A percentile compares a stretch with the other conserved stretches of the same genome.
Conservation (phyloP, 1,284 basidiomycete species). For the Moesziomyces sp. region DNA sequence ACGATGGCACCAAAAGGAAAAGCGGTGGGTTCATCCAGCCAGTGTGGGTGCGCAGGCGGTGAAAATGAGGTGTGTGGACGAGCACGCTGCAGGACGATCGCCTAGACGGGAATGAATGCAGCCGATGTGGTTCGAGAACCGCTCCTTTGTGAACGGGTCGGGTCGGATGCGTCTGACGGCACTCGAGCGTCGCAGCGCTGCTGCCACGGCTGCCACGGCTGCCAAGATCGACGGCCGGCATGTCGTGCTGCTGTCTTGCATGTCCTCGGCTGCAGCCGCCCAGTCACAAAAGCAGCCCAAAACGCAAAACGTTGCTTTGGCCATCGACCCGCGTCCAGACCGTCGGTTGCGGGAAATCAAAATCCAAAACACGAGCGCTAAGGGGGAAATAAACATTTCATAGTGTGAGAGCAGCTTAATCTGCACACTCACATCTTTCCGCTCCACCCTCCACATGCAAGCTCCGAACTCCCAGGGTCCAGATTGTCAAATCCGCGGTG, state of each 20-base stretch:
- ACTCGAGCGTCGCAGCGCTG: neutral
- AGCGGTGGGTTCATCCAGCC: too few species aligned
- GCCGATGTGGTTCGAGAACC: neutral
- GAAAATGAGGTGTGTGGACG: neutral
- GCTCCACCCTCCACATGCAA: neutral
- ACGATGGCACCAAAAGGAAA: too few species aligned
- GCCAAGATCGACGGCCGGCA: slow-evolving; percentile 36
- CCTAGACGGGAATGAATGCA: neutral
- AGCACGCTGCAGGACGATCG: too few species aligned
- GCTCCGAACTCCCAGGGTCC: too few species aligned
- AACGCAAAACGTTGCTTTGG: neutral
- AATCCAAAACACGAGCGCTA: neutral
- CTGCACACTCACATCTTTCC: neutral
- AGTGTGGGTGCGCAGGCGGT: neutral
- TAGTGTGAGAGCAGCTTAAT: neutral
- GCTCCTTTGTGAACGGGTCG: neutral
- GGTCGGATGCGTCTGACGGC: too few species aligned
- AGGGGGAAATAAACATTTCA: neutral
- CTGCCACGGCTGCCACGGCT: neutral
- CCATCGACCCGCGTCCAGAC: slow-evolving; percentile 2
- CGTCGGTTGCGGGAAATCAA: slow-evolving; percentile 9
- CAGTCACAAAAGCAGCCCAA: too few species aligned
- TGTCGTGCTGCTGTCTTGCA: neutral
- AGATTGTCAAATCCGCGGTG: too few species aligned
- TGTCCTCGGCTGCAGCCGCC: slow-evolving; percentile 2